These are phyloP conservation scores for Chytriomyces confervae DNA, from an alignment of 192 early-diverging fungal genomes.

Conservation along the genomic window DNA sequence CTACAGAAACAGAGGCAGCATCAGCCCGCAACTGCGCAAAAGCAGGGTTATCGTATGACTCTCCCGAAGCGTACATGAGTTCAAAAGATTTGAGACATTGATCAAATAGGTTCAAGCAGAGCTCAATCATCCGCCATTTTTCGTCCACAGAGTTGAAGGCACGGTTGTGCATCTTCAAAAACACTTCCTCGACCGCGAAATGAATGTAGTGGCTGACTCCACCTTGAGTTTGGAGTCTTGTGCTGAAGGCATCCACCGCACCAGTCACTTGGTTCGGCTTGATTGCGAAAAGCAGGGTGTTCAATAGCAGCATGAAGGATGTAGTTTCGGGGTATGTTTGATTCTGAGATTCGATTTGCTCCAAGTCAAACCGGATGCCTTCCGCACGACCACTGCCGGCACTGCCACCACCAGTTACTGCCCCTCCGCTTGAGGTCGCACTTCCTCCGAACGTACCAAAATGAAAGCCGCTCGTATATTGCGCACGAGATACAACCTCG, in stretches of 20 bases:
- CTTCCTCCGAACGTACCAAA: slow-evolving; percentile 28
- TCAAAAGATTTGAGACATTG: slow-evolving; percentile 80
- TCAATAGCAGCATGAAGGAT: slow-evolving; percentile 79
- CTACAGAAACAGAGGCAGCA: slow-evolving; percentile 19
- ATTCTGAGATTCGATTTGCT: slow-evolving; percentile 77
- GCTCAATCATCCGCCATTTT: slow-evolving; percentile 76
- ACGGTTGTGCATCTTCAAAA: slow-evolving; percentile 76
- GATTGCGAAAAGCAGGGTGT: slow-evolving; percentile 53
- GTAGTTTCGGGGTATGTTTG: slow-evolving; percentile 88
- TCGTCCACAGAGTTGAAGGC: slow-evolving; percentile 70
- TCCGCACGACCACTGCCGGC: slow-evolving; percentile 17
- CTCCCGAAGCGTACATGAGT: slow-evolving; percentile 40
- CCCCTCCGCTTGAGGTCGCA: slow-evolving; percentile 2
- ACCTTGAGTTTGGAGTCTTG: slow-evolving; percentile 44
- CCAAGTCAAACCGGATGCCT: slow-evolving; percentile 78
- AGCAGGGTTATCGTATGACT: slow-evolving; percentile 1
- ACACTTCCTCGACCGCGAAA: slow-evolving; percentile 86
- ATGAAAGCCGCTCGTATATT: slow-evolving; percentile 29
- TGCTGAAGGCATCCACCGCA: slow-evolving; percentile 20
- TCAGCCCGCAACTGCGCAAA: slow-evolving; percentile 14
- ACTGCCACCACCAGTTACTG: slow-evolving; percentile 37
- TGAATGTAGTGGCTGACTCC: slow-evolving; percentile 62
- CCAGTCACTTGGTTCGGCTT: slow-evolving; percentile 28
- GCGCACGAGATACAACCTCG: slow-evolving; percentile 61
- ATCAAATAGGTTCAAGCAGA: slow-evolving; percentile 80